Base-by-base conservation (phyloP, 2,329 filamentous ascomycete species). In the Fusarium udum region DNA sequence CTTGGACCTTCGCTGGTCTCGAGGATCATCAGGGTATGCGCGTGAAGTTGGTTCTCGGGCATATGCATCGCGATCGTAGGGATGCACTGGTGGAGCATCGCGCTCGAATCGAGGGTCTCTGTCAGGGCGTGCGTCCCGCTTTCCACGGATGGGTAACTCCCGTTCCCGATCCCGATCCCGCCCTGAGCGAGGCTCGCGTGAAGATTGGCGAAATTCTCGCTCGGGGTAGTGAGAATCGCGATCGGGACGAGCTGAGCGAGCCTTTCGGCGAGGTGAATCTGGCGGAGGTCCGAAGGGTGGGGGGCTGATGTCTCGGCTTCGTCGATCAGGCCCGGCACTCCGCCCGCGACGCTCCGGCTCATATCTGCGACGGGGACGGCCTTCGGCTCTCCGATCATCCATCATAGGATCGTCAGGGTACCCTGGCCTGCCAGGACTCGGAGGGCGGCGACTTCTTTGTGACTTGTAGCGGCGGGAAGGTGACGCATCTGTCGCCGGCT, bases 381-480 rank as follows among this genome's bases (percentile, higher is more conserved):
- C 45, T 24, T 65, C 67, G 10, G 61, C 61, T 6, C 42, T 51
- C 18, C 64, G 73, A 18, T 71, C 67, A 36, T 67, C 49, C 20
- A 49, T 52, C 36, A 36, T 28, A 14, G 70, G 51, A n/a, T 65
- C 69, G 45, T 78, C 76, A 22, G 67, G 73, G 26, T 76, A 62
- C 22, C 51, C 69, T 14, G 57, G 52, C 14, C 64, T 73, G 34
- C 67, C 58, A 11, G 74, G 66, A 51, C 76, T 78, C 37, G 64
- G 64, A 10, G 64, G 70, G 14, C 71, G 75, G 48, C 73, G 76
- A 20, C 65, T 70, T 40, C 64, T 69, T 46, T 76, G 71, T 14
- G 76, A 75, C 58, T 76, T 77, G 64, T 71, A 71, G 34, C 75
- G 73, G 28, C 76, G 77, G 24, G 74, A 73, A 26, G 74, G 67